These are phyloP conservation scores for Pseudogymnoascus sp. DNA, from an alignment of 2,329 filamentous ascomycete species.

Conservation along the genomic window DNA sequence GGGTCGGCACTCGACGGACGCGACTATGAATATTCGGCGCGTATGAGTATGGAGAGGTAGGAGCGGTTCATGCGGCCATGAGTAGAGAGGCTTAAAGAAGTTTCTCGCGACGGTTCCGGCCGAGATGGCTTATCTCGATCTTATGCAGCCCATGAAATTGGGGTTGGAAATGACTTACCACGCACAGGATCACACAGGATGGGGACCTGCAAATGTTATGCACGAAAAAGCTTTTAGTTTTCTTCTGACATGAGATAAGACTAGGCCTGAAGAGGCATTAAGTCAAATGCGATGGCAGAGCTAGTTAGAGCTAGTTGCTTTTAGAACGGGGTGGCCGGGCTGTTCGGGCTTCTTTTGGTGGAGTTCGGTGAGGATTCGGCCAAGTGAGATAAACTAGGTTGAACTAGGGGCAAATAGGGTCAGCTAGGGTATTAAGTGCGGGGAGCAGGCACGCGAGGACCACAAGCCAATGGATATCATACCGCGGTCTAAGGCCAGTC, in stretches of 20 bases:
- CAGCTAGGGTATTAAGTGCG: neutral
- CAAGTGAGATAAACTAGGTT: neutral
- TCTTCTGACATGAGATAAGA: constrained; percentile 4
- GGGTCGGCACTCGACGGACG: neutral
- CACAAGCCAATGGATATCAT: constrained; percentile 6
- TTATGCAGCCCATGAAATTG: constrained; percentile 7
- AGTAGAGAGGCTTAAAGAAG: constrained; percentile 5
- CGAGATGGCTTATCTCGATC: constrained; percentile 5
- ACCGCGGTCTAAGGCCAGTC: neutral
- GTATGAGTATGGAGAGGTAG: neutral
- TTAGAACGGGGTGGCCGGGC: too few relatives aligned
- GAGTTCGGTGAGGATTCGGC: neutral
- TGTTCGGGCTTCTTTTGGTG: neutral
- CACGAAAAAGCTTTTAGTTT: constrained; percentile 8
- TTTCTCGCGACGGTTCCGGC: constrained; percentile 2
- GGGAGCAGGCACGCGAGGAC: neutral
- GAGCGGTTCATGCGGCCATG: neutral
- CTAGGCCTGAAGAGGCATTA: neutral
- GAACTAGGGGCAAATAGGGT: neutral
- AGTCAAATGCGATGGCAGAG: neutral
- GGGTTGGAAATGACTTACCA: constrained; percentile 7
- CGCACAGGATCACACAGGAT: neutral
- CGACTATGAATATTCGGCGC: constrained; percentile 3
- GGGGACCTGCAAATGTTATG: neutral
- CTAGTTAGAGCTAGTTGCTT: neutral